Evolutionary conservation across 169 alveolate genomes (phyloP).

Genomic region (Plasmodium blacklocki): DNA sequence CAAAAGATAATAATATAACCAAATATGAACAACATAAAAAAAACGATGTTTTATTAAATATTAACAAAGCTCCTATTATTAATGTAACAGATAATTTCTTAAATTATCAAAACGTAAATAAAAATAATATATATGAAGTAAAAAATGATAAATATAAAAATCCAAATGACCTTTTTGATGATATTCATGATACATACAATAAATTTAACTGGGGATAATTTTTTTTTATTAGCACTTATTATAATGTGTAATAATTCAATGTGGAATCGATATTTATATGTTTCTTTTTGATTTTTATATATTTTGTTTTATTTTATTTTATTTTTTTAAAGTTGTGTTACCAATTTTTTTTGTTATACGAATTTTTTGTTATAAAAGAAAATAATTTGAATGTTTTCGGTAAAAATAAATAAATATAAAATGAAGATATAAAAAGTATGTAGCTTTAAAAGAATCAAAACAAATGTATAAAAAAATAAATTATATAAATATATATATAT

Average conservation of each 20-base stretch:
- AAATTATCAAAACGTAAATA: constrained; percentile 30
- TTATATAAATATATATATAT: background rate
- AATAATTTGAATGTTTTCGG: too few species aligned
- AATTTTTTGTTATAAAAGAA: too few species aligned
- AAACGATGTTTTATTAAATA: background rate
- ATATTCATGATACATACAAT: constrained; percentile 66
- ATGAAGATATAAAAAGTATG: too few species aligned
- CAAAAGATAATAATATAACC: constrained; percentile 12
- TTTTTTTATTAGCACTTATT: background rate
- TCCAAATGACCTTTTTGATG: constrained; percentile 66
- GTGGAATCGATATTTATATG: too few species aligned
- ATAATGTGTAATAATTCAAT: too few species aligned
- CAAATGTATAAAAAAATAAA: background rate
- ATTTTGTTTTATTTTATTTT: background rate
- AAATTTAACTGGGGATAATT: constrained; percentile 73
- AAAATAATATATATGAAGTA: constrained; percentile 37
- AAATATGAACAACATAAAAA: background rate
- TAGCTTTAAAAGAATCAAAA: too few species aligned
- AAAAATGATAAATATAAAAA: constrained; percentile 66
- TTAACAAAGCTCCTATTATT: constrained; percentile 7
- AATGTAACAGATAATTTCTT: constrained; percentile 37
- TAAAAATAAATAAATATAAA: too few species aligned
- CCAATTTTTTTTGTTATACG: too few species aligned
- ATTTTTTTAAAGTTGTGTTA: background rate
- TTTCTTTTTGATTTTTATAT: too few species aligned